These are phyloP conservation scores for Coemansia sp. DNA, from an alignment of 192 early-diverging fungal genomes.

Conservation along the genomic window DNA sequence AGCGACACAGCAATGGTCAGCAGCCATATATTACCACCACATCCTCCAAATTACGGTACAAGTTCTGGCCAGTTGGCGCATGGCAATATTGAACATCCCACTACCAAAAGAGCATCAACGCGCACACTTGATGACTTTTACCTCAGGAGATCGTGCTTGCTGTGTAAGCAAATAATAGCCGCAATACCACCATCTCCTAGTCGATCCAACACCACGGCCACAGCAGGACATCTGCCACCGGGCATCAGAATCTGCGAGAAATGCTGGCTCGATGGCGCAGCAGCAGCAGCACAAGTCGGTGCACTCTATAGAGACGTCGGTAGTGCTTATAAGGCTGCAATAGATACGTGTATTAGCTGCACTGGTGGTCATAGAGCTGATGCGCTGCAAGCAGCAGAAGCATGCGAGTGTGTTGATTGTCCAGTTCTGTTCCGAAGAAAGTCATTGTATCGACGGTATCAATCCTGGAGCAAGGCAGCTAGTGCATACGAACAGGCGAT, in stretches of 20 bases:
- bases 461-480: slow-evolving; percentile 16
- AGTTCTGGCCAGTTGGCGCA: neutral
- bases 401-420: slow-evolving; percentile 38
- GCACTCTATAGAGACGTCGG: slow-evolving; percentile 8
- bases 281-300: slow-evolving; percentile 11
- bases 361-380: slow-evolving; percentile 32
- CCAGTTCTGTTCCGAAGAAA: slow-evolving; percentile 31
- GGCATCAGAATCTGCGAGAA: slow-evolving; percentile 14
- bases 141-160: slow-evolving; percentile 25
- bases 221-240: neutral
- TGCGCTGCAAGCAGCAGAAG: slow-evolving; percentile 31
- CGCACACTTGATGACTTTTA: slow-evolving; percentile 49
- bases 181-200: slow-evolving; percentile 1
- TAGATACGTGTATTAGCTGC: slow-evolving; percentile 28
- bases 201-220: neutral
- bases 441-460: slow-evolving; percentile 15
- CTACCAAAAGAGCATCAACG: neutral
- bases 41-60: neutral
- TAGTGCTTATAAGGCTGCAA: slow-evolving; percentile 1
- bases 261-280: slow-evolving; percentile 20
- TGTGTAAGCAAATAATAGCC: slow-evolving; percentile 27
- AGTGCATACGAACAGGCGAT: neutral
- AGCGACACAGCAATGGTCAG: neutral
- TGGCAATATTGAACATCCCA: neutral
- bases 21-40: neutral